Evolutionary conservation across 345 rosid genomes (phyloP).

Genomic region (Streptanthus diversifolius): DNA sequence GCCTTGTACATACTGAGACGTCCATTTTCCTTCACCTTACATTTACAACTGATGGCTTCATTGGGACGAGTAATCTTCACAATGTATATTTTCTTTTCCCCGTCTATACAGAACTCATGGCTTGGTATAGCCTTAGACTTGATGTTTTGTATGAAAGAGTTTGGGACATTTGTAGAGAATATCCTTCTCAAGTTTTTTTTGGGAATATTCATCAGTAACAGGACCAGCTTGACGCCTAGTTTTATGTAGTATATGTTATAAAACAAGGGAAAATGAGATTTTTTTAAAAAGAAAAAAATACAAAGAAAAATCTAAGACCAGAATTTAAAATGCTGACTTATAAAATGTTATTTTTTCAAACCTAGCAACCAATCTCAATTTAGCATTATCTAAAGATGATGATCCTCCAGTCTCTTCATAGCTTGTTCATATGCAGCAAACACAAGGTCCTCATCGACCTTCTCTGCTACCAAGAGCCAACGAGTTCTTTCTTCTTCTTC

Average conservation of each 20-base stretch:
- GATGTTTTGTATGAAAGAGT: slow-evolving; percentile 37
- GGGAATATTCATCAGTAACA: slow-evolving; percentile 33
- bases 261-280: neutral
- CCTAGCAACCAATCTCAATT: slow-evolving; percentile 51
- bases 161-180: slow-evolving; percentile 41
- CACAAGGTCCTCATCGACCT: slow-evolving; percentile 44
- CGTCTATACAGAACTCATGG: slow-evolving; percentile 36
- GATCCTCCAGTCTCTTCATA: slow-evolving; percentile 27
- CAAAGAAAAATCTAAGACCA: neutral
- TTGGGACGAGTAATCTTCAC: slow-evolving; percentile 40
- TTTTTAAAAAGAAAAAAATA: neutral
- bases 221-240: slow-evolving; percentile 9
- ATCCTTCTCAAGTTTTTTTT: slow-evolving; percentile 23
- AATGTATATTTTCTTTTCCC: slow-evolving; percentile 42
- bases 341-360: slow-evolving; percentile 48
- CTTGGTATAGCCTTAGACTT: slow-evolving; percentile 33
- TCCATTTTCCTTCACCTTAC: slow-evolving; percentile 39
- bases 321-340: slow-evolving; percentile 34
- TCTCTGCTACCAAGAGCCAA: slow-evolving; percentile 47
- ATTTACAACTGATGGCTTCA: slow-evolving; percentile 53
- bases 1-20: slow-evolving; percentile 48
- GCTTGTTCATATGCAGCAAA: slow-evolving; percentile 39
- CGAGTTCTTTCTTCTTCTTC: slow-evolving; percentile 32
- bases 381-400: slow-evolving; percentile 21
- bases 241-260: neutral